Evolutionary conservation across 192 early-diverging fungal species (phyloP), one percentile per base, ranked within the genome.

Genomic region (Backusella tuberculispora): DNA sequence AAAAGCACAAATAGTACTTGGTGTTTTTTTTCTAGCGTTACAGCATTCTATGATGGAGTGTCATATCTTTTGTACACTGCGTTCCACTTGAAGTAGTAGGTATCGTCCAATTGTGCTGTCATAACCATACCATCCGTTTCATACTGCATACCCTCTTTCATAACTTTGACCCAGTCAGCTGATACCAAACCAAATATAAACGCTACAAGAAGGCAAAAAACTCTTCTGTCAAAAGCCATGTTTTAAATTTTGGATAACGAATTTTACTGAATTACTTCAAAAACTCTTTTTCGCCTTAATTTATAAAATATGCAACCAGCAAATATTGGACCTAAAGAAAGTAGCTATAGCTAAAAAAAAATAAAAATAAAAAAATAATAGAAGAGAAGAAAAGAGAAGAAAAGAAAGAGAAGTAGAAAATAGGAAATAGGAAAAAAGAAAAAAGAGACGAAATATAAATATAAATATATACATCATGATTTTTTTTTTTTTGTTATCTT

Each of bases 21-120:
- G n/a, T n/a, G n/a, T n/a, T 34, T 34, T 9, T 43, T 43, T 43
- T 43, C 5, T 9, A 43, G 4, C 24, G 24, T 12, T 26, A 60
- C 3, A 24, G 0, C 1, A 3, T 12, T 12, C 53, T 60, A 60
- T 60, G 53, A 60, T 60, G 53, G 53, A 13, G 53, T 60, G 12
- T 60, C 53, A 26, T 60, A 60, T 60, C 53, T 60, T 10, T 60
- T 60, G 53, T 60, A 60, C 21, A 13, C 53, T 60, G 53, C 53
- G 7, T 60, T 60, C 53, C 53, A 60, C 10, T 4, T 19, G 24
- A 60, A 21, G 21, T 26, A 60, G 10, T 60, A 24, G 2, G 53
- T 24, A 60, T 26, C 10, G n/a, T 60, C 13, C n/a, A 60, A 12
- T 60, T 60, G 53, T 21, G 53, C 53, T 26, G 53, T 24, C 5